phyloP scores from a whole-genome alignment of 257 asterid genomes.

The Leonotis leonurus region DNA sequence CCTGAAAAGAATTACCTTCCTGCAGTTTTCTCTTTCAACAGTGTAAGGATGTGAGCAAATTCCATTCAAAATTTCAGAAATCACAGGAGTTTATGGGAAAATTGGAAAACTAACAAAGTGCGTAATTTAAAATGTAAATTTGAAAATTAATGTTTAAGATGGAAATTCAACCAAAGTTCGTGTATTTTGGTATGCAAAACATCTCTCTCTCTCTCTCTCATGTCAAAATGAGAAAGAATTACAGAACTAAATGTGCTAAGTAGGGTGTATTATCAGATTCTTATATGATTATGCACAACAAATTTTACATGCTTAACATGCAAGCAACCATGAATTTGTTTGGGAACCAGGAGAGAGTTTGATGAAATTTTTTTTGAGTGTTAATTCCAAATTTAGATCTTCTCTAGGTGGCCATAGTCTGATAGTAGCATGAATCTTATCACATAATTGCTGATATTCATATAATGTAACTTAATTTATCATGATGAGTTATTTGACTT shows the following conservation, averaged over 20 bases:
- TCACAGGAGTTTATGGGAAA: background rate
- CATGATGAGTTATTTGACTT: background rate
- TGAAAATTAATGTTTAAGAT: too few species aligned
- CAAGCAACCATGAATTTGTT: background rate
- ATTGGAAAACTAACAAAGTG: background rate
- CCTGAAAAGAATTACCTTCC: background rate
- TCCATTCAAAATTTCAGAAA: background rate
- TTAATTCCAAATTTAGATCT: background rate
- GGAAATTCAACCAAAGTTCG: too few species aligned
- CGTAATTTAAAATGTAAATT: too few species aligned
- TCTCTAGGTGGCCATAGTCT: background rate
- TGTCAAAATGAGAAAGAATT: background rate
- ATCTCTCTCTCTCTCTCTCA: background rate
- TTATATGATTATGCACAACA: background rate
- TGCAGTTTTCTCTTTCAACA: too few species aligned
- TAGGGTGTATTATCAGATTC: background rate
- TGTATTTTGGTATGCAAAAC: too few species aligned
- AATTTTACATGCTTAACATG: too few species aligned
- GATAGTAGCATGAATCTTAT: background rate
- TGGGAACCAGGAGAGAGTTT: background rate
- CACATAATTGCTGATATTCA: background rate
- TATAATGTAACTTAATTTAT: background rate
- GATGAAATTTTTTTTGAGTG: background rate
- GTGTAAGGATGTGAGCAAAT: background rate
- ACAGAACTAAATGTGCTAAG: background rate